These are phyloP conservation scores for Lathyrus tuberosus DNA, from an alignment of 306 rosid genomes.

Conservation along the genomic window DNA sequence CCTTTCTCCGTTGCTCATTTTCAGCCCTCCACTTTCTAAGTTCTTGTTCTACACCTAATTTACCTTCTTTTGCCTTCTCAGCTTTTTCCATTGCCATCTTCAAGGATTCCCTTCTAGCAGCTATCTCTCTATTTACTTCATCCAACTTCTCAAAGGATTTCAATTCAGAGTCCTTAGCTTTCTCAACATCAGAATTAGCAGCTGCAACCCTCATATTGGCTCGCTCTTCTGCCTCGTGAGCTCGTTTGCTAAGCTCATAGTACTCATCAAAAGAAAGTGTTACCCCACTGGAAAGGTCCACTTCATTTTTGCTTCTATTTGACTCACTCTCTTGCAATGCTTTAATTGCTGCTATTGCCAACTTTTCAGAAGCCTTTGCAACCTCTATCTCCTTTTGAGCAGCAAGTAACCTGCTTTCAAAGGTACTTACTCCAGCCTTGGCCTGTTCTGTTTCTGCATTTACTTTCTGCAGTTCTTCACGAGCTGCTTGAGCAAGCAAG, in stretches of 20 bases:
- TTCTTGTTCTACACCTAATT: constrained; percentile 93
- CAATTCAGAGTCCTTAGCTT: constrained; percentile 80
- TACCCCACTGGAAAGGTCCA: constrained; percentile 66
- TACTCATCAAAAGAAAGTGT: constrained; percentile 89
- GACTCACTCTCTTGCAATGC: constrained; percentile 91
- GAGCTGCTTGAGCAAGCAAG: no score
- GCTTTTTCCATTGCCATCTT: constrained; percentile 84
- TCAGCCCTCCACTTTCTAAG: constrained; percentile 96
- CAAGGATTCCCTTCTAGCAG: constrained; percentile 73
- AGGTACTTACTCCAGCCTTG: constrained; percentile 89
- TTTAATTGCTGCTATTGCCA: constrained; percentile 92
- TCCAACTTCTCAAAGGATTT: constrained; percentile 79
- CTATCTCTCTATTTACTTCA: constrained; percentile 75
- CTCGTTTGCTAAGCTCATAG: constrained; percentile 89
- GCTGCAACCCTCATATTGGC: constrained; percentile 76
- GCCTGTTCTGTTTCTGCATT: constrained; percentile 92
- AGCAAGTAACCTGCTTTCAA: constrained; percentile 86
- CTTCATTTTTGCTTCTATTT: constrained; percentile 51
- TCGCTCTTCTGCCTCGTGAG: constrained; percentile 94
- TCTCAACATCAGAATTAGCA: constrained; percentile 75
- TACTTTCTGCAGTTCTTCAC: no score
- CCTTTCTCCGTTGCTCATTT: constrained; percentile 77
- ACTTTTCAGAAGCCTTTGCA: constrained; percentile 85
- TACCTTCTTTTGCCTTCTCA: constrained; percentile 97
- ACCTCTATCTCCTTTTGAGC: constrained; percentile 95